These are phyloP conservation scores for Russula ochroleuca DNA, from an alignment of 768 basidiomycete species.

Conservation along the genomic window DNA sequence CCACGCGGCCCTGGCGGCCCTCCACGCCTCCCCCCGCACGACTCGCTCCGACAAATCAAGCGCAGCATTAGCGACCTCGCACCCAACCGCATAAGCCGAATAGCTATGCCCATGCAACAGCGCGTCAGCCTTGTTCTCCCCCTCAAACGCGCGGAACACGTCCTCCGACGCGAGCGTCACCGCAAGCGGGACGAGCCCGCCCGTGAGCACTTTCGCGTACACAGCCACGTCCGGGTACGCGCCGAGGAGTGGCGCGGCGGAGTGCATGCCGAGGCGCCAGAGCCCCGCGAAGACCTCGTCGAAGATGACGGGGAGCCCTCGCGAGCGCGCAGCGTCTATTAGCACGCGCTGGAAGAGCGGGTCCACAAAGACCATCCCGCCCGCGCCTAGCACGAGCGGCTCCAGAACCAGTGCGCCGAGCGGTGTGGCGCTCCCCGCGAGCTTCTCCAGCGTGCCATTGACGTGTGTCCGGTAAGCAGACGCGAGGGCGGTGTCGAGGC, in stretches of 20 bases:
- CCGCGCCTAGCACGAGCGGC: slow-evolving; percentile 90
- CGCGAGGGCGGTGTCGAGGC: slow-evolving; percentile 61
- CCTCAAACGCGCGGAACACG: slow-evolving; percentile 76
- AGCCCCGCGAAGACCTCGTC: slow-evolving; percentile 96
- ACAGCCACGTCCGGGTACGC: slow-evolving; percentile 83
- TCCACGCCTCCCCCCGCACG: slow-evolving; percentile 51
- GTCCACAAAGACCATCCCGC: slow-evolving; percentile 96
- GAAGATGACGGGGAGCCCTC: slow-evolving; percentile 83
- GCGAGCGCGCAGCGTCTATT: slow-evolving; percentile 74
- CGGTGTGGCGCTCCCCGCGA: slow-evolving; percentile 41
- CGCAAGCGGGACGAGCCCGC: slow-evolving; percentile 83
- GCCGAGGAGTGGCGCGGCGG: slow-evolving; percentile 61
- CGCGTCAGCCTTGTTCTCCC: slow-evolving; percentile 74
- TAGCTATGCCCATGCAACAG: slow-evolving; percentile 94
- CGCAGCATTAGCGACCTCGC: slow-evolving; percentile 83
- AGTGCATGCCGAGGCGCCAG: slow-evolving; percentile 76
- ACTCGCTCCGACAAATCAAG: slow-evolving; percentile 60
- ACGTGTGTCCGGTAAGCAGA: slow-evolving; percentile 59
- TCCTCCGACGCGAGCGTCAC: slow-evolving; percentile 76
- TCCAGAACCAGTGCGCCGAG: slow-evolving; percentile 83
- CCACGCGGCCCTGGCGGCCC: slow-evolving; percentile 59
- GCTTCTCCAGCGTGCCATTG: slow-evolving; percentile 43
- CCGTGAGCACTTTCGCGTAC: slow-evolving; percentile 90
- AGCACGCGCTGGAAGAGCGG: slow-evolving; percentile 91
- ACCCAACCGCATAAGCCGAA: slow-evolving; percentile 90